Conservation (phyloP, 768 basidiomycete species). For the Omphalotus guepiniiformis region DNA sequence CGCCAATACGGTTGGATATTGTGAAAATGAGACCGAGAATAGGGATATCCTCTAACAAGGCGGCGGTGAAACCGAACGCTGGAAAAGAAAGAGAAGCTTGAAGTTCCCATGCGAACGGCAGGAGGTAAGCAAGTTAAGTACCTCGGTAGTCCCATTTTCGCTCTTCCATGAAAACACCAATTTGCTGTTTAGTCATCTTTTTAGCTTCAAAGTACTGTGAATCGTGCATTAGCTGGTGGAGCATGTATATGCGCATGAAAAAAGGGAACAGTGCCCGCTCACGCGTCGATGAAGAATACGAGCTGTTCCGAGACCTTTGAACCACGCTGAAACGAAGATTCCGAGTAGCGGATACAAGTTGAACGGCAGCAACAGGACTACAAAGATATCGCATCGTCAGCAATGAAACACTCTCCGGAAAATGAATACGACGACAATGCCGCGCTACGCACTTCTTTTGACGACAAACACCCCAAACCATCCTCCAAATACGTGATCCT, state of each 20-base stretch:
- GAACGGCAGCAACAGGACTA: conserved; percentile 59
- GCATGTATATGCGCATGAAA: background rate
- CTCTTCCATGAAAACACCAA: conserved; percentile 80
- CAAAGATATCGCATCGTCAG: background rate
- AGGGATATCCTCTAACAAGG: conserved; percentile 77
- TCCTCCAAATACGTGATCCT: conserved; percentile 31
- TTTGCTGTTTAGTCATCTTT: conserved; percentile 68
- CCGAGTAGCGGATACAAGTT: conserved; percentile 70
- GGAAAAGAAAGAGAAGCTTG: background rate
- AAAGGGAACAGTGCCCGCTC: conserved; percentile 16
- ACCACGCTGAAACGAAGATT: conserved; percentile 51
- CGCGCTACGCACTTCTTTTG: conserved; percentile 35
- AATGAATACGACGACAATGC: background rate
- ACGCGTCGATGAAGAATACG: conserved; percentile 67
- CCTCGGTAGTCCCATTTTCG: conserved; percentile 85
- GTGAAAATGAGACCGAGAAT: conserved; percentile 79
- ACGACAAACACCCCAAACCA: conserved; percentile 39
- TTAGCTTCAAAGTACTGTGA: conserved; percentile 79
- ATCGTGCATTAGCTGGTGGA: background rate
- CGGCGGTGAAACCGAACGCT: conserved; percentile 86
- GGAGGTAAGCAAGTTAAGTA: conserved; percentile 25
- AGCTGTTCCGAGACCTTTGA: conserved; percentile 67
- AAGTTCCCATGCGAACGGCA: background rate
- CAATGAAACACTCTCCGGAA: background rate
- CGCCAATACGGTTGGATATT: conserved; percentile 84